phyloP scores from a whole-genome alignment of 169 alveolate species.

The Blepharisma undulans region DNA sequence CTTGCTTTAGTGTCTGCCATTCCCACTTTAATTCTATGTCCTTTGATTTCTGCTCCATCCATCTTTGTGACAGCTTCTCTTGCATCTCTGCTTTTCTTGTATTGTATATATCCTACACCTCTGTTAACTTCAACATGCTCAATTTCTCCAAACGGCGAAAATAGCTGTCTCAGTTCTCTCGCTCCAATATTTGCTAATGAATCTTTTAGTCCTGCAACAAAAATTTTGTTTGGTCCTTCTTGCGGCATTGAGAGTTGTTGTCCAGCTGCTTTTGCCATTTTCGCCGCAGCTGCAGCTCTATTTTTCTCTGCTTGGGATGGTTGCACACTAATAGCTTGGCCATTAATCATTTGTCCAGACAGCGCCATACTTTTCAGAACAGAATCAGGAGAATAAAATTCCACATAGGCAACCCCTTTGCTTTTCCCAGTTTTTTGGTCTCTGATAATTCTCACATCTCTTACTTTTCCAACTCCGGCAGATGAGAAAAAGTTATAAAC shows the following conservation, averaged over 20 bases:
- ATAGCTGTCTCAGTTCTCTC: conserved; percentile 90
- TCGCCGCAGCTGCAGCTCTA: conserved; percentile 96
- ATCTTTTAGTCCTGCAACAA: conserved; percentile 93
- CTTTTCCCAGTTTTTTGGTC: conserved; percentile 95
- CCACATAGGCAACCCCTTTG: conserved; percentile 98
- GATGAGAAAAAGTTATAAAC: conserved; percentile 93
- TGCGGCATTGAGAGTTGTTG: conserved; percentile 71
- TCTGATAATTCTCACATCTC: conserved; percentile 95
- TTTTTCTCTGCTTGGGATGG: conserved; percentile 98
- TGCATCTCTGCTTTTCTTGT: conserved; percentile 92
- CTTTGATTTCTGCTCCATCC: conserved; percentile 94
- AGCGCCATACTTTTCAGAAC: conserved; percentile 94
- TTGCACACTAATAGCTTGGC: conserved; percentile 91
- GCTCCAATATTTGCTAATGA: conserved; percentile 84
- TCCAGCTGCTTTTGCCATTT: conserved; percentile 70
- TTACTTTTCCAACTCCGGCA: conserved; percentile 94
- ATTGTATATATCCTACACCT: conserved; percentile 92
- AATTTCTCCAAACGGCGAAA: conserved; percentile 95
- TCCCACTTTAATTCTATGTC: conserved; percentile 88
- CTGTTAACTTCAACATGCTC: conserved; percentile 90
- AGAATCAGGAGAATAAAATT: conserved; percentile 94
- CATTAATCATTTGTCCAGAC: conserved; percentile 90
- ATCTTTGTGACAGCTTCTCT: conserved; percentile 93
- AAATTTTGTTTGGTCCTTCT: conserved; percentile 89
- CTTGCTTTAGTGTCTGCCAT: conserved; percentile 33